Percentiles rank a stretch among this genome's conserved stretches.
Evolutionary conservation across 2,329 filamentous ascomycete genomes (phyloP).

Genomic region (Alternaria alternata): DNA sequence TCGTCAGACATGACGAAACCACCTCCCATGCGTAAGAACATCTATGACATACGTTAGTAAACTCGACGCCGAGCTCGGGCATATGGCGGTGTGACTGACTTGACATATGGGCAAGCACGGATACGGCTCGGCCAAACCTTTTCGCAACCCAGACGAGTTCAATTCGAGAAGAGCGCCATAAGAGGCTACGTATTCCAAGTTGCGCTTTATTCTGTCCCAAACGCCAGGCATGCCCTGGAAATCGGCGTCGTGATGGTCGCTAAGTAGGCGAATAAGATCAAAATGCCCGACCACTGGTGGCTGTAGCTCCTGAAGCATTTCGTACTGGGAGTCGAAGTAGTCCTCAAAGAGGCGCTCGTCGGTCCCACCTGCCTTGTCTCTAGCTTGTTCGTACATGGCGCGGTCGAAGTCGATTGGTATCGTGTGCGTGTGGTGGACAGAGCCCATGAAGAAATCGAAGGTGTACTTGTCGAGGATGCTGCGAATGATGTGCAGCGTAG

Average conservation of each 20-base stretch:
- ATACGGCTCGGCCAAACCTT: conserved; percentile 91
- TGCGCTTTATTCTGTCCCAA: conserved; percentile 77
- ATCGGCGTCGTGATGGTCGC: conserved; percentile 70
- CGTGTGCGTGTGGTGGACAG: conserved; percentile 86
- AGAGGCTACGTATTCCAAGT: conserved; percentile 72
- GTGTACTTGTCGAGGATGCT: conserved; percentile 66
- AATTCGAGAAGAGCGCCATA: conserved; percentile 89
- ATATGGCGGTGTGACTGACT: conserved; percentile 59
- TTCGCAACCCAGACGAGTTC: conserved; percentile 86
- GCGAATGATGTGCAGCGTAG: conserved; percentile 67
- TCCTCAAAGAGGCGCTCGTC: conserved; percentile 73
- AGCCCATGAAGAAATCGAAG: conserved; percentile 92
- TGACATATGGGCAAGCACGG: conserved; percentile 80
- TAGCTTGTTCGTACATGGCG: conserved; percentile 71
- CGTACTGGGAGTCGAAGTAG: conserved; percentile 88
- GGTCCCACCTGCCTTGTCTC: conserved; percentile 62
- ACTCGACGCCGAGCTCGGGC: conserved; percentile 7
- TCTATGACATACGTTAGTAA: conserved; percentile 56
- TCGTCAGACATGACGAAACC: conserved; percentile 93
- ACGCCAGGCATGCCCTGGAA: conserved; percentile 68
- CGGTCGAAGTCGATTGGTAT: conserved; percentile 89
- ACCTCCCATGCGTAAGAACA: conserved; percentile 76
- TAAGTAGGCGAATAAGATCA: conserved; percentile 86
- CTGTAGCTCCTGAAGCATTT: conserved; percentile 76
- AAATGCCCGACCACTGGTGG: conserved; percentile 92